These are phyloP conservation scores for Bipolaris bicolor DNA, from an alignment of 2,329 filamentous ascomycete species.

Conservation along the genomic window DNA sequence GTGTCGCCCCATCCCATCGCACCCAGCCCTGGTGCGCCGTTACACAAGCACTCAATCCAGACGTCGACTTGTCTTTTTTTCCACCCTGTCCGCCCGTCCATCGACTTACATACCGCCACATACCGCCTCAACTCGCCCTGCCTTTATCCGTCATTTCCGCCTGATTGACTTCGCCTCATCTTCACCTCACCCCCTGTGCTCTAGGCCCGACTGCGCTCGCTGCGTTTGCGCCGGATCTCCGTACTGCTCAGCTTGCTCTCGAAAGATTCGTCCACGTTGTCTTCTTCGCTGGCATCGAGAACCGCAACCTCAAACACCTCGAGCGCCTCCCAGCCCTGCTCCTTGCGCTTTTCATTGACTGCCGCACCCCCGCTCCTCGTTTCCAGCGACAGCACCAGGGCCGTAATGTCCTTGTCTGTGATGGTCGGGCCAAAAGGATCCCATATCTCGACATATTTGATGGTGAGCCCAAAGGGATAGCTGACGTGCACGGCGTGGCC, in stretches of 20 bases:
- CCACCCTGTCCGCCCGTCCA: constrained; percentile 13
- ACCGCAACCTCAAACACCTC: constrained; percentile 90
- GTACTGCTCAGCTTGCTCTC: constrained; percentile 90
- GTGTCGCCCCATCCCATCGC: constrained; percentile 25
- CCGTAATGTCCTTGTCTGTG: constrained; percentile 76
- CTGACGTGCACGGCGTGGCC: constrained; percentile 61
- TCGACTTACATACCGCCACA: constrained; percentile 12
- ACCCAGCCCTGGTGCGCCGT: constrained; percentile 30
- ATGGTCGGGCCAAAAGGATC: constrained; percentile 92
- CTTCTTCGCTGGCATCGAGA: constrained; percentile 69
- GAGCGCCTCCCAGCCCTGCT: constrained; percentile 76
- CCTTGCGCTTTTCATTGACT: constrained; percentile 81
- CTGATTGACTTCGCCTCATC: neutral
- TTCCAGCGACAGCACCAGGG: constrained; percentile 85
- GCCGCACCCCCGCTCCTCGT: constrained; percentile 82
- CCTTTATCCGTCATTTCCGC: constrained; percentile 5
- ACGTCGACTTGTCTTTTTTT: constrained; percentile 20
- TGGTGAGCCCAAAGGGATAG: constrained; percentile 67
- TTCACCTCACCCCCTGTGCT: constrained; percentile 30
- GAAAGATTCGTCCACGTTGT: constrained; percentile 65
- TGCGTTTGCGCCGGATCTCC: constrained; percentile 66
- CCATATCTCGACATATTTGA: constrained; percentile 83
- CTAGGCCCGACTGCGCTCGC: constrained; percentile 34
- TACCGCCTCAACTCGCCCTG: constrained; percentile 19
- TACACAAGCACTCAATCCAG: constrained; percentile 32